Percentiles rank a stretch among this genome's conserved stretches.
Conservation (phyloP, 495 filamentous ascomycete genomes). For the Aspergillus homomorphus region DNA sequence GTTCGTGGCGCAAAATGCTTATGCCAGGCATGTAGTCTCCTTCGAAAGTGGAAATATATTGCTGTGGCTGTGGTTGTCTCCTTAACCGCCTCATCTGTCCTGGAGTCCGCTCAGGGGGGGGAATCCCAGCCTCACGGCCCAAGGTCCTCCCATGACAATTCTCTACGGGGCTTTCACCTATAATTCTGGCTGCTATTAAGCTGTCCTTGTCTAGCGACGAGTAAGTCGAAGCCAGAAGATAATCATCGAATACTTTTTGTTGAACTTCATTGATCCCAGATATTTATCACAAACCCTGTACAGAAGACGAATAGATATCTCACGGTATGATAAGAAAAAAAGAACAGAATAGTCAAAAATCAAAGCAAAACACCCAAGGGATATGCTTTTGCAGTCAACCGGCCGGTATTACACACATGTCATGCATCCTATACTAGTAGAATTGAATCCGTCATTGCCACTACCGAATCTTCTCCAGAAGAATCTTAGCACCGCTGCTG, state of each 20-base stretch:
- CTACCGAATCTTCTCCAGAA: slow-evolving; percentile 42
- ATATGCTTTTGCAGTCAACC: slow-evolving; percentile 8
- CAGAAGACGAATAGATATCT: slow-evolving; percentile 8
- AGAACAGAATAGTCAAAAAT: slow-evolving; percentile 6
- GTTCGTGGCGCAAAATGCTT: background rate
- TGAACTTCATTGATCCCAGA: slow-evolving; percentile 11
- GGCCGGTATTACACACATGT: slow-evolving; percentile 14
- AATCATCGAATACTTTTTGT: slow-evolving; percentile 22
- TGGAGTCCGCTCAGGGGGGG: background rate
- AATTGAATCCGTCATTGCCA: background rate
- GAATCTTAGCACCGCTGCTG: slow-evolving; percentile 43
- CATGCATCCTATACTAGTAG: slow-evolving; percentile 1
- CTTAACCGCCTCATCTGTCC: background rate
- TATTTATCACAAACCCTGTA: slow-evolving; percentile 16
- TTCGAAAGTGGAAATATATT: background rate
- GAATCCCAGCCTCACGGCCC: background rate
- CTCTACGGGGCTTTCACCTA: background rate
- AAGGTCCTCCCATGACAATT: background rate
- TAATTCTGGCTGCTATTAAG: background rate
- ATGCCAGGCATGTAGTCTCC: background rate
- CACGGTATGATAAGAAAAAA: background rate
- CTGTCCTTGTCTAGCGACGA: background rate
- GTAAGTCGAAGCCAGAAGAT: background rate
- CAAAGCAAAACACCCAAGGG: slow-evolving; percentile 1
- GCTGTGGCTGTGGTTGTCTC: background rate